These are phyloP conservation scores for Cystoderma amianthinum DNA, from an alignment of 768 basidiomycete genomes.

Conservation along the genomic window DNA sequence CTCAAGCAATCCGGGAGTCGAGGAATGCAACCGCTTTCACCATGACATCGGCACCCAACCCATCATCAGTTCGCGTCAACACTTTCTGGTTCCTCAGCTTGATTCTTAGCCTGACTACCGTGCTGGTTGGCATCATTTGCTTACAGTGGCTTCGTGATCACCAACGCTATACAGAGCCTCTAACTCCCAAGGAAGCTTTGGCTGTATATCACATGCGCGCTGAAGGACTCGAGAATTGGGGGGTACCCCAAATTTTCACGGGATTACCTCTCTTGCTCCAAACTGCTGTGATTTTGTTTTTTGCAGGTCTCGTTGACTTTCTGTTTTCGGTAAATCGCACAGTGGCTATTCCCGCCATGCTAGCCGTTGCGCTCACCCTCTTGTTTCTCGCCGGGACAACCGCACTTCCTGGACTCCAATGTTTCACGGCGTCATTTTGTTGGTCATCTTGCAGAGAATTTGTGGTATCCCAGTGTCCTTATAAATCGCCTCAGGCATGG, in stretches of 20 bases:
- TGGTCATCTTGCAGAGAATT: constrained; percentile 2
- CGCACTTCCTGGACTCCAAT: background rate
- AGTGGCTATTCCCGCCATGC: constrained; percentile 10
- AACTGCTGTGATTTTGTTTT: constrained; percentile 15
- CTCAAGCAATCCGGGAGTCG: too few relatives aligned
- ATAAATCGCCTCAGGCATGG: constrained; percentile 11
- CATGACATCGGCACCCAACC: too few relatives aligned
- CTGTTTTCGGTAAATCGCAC: constrained; percentile 11
- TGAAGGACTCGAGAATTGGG: constrained; percentile 14
- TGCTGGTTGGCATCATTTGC: constrained; percentile 13
- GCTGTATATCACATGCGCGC: constrained; percentile 14
- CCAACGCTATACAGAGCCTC: constrained; percentile 7
- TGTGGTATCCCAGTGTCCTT: constrained; percentile 5
- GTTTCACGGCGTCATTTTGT: background rate
- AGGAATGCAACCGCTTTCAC: background rate
- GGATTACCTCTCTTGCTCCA: constrained; percentile 17
- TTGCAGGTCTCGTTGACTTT: constrained; percentile 14
- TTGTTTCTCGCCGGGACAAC: constrained; percentile 12
- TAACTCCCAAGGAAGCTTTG: constrained; percentile 7
- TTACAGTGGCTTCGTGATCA: constrained; percentile 17
- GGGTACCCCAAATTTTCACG: constrained; percentile 12
- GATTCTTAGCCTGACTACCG: constrained; percentile 12
- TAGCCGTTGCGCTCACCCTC: constrained; percentile 8
- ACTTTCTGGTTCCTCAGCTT: constrained; percentile 14
- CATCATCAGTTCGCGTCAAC: constrained; percentile 8